Conservation (phyloP, 805 yeast genomes). For the Monosporozyma siamensis region DNA sequence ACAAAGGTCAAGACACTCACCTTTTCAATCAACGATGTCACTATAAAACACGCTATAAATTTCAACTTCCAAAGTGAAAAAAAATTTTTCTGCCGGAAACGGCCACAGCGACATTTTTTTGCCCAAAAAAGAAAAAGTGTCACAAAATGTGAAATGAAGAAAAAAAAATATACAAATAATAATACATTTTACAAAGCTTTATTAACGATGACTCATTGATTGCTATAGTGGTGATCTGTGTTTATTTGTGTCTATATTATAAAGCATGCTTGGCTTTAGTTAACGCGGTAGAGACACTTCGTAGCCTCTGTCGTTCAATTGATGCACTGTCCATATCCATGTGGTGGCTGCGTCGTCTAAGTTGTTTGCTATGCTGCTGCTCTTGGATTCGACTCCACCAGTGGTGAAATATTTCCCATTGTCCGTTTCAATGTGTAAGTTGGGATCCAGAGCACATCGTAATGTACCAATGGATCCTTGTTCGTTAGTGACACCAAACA, state of each 20-base stretch:
- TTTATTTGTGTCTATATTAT: not conserved
- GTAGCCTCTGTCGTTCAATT: slow-evolving; percentile 46
- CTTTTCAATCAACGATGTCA: too few relatives aligned
- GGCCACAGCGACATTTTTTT: not conserved
- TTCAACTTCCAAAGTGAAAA: too few relatives aligned
- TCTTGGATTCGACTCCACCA: slow-evolving; percentile 45
- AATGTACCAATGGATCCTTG: slow-evolving; percentile 61
- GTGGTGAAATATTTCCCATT: slow-evolving; percentile 64
- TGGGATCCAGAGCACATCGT: slow-evolving; percentile 49
- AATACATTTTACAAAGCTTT: too few relatives aligned
- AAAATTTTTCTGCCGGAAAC: slow-evolving; percentile 2
- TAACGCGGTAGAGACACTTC: slow-evolving; percentile 11
- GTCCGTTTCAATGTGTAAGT: slow-evolving; percentile 40
- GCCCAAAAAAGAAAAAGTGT: too few relatives aligned
- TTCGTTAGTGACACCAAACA: slow-evolving; percentile 64
- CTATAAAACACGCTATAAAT: too few relatives aligned
- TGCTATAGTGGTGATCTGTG: too few relatives aligned
- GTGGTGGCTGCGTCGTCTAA: slow-evolving; percentile 54
- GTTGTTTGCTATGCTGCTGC: slow-evolving; percentile 51
- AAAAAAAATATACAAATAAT: too few relatives aligned
- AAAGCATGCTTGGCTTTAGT: not conserved
- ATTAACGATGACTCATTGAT: too few relatives aligned
- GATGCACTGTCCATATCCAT: slow-evolving; percentile 72
- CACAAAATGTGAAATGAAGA: not conserved
- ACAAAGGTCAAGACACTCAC: too few relatives aligned